Evolutionary conservation across 352 stramenopile genomes (phyloP).

Genomic region (Phytopythium aichiense): DNA sequence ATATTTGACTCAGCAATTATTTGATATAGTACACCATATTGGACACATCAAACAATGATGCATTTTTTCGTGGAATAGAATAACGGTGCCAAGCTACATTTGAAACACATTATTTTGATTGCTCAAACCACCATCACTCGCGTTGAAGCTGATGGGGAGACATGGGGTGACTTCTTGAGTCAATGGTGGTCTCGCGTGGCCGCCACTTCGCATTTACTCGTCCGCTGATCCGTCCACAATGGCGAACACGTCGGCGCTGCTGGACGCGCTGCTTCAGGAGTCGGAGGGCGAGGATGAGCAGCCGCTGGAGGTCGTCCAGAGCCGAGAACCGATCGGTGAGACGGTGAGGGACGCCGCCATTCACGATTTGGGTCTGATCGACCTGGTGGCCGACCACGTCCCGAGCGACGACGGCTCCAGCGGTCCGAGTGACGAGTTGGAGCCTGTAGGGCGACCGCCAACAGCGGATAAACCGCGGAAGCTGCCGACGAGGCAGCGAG

Average conservation of each 20-base stretch:
- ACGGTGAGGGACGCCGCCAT: too few relatives aligned
- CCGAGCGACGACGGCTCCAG: not conserved
- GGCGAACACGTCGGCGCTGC: conserved; percentile 2
- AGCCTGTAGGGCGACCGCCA: not conserved
- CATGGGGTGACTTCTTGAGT: not conserved
- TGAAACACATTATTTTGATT: too few relatives aligned
- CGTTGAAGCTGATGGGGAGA: not conserved
- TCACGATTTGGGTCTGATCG: not conserved
- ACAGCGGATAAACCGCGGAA: not conserved
- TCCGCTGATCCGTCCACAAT: not conserved
- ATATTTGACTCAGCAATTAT: too few relatives aligned
- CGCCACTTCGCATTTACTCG: not conserved
- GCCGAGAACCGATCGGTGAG: not conserved
- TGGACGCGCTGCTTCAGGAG: conserved; percentile 8
- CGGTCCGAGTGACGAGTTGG: not conserved
- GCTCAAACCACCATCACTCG: not conserved
- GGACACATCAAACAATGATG: too few relatives aligned
- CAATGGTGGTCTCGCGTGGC: not conserved
- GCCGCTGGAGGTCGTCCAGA: not conserved
- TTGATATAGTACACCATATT: too few relatives aligned
- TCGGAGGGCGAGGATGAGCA: conserved; percentile 3
- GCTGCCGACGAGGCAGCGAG: not conserved
- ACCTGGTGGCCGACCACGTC: not conserved
- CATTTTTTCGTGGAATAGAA: too few relatives aligned
- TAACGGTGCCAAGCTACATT: too few relatives aligned